Conservation (phyloP, 371 early-diverging fungal genomes). For the Circinella minor region DNA sequence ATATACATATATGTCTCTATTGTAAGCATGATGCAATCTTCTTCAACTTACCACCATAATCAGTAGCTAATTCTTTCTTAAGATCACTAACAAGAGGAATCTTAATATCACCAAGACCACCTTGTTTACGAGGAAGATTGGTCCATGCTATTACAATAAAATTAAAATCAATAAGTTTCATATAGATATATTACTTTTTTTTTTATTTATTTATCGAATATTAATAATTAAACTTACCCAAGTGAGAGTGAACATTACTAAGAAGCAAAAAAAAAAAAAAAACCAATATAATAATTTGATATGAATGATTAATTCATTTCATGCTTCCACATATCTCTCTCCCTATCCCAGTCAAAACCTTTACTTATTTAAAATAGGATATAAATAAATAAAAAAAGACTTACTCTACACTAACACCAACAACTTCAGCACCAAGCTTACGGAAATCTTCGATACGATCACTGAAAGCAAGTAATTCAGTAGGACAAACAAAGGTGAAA, state of each 20-base stretch:
- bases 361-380: background rate
- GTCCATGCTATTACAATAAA: conserved; percentile 57
- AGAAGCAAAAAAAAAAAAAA: background rate
- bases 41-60: conserved; percentile 79
- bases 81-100: conserved; percentile 80
- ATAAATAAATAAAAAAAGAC: background rate
- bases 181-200: too few relatives aligned
- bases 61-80: conserved; percentile 81
- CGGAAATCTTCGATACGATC: conserved; percentile 70
- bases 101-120: conserved; percentile 93
- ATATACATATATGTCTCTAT: too few relatives aligned
- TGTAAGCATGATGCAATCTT: background rate
- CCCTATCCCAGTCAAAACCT: background rate
- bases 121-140: conserved; percentile 63
- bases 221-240: conserved; percentile 28
- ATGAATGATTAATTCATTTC: background rate
- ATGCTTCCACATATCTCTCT: background rate
- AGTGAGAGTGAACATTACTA: conserved; percentile 54
- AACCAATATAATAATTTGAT: background rate
- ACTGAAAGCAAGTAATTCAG: conserved; percentile 69
- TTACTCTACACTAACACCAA: conserved; percentile 87
- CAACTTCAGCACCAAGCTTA: conserved; percentile 71
- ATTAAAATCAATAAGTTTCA: conserved; percentile 10
- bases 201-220: background rate
- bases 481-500: conserved; percentile 68